Evolutionary conservation across 352 stramenopile genomes (phyloP).

Genomic region (Thraustochytrium striatum): DNA sequence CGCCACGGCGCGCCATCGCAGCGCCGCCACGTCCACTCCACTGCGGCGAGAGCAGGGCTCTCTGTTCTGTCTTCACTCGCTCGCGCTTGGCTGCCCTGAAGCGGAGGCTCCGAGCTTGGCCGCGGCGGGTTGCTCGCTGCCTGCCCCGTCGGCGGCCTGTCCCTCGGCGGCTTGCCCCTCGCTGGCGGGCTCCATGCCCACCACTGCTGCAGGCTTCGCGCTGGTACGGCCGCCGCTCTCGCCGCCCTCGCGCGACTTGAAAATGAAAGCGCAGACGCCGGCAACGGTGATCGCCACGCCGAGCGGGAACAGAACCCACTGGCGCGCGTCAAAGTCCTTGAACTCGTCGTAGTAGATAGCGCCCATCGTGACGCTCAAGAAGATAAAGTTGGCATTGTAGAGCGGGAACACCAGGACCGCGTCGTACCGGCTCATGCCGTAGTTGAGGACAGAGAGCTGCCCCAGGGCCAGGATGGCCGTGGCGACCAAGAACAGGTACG

Average conservation of each 20-base stretch:
- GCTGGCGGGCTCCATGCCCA: too few relatives aligned
- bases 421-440: conserved; percentile 36
- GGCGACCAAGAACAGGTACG: conserved; percentile 31
- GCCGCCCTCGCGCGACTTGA: conserved; percentile 28
- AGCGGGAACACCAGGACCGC: conserved; percentile 32
- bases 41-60: too few relatives aligned
- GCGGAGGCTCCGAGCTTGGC: too few relatives aligned
- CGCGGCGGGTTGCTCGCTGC: too few relatives aligned
- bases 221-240: too few relatives aligned
- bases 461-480: conserved; percentile 7
- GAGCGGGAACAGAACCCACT: neutral
- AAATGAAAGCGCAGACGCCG: conserved; percentile 24
- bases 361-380: conserved; percentile 26
- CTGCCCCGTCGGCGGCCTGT: too few relatives aligned
- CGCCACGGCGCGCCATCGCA: too few relatives aligned
- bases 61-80: too few relatives aligned
- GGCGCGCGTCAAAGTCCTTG: neutral
- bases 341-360: conserved; percentile 42
- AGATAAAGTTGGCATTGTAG: conserved; percentile 36
- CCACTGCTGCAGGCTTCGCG: too few relatives aligned
- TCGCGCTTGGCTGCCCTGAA: too few relatives aligned
- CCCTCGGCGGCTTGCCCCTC: too few relatives aligned
- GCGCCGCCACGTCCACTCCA: too few relatives aligned
- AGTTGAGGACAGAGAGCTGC: conserved; percentile 34
- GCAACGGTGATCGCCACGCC: conserved; percentile 27